These are phyloP conservation scores for Tanacetum coccineum DNA, from an alignment of 129 eudicot genomes.

Conservation along the genomic window DNA sequence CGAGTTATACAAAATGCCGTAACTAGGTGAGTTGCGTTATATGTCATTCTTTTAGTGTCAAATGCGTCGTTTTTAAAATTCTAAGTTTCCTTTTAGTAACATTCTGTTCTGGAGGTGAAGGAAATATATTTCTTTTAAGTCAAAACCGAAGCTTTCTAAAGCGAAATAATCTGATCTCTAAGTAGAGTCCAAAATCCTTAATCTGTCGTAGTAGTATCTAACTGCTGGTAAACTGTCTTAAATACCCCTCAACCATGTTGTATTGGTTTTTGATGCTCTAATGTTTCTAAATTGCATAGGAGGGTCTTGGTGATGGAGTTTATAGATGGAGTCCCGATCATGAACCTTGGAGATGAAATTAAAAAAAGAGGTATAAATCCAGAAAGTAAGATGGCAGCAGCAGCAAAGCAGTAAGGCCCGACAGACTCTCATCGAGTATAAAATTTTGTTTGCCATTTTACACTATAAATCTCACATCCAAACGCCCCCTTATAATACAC, in stretches of 20 bases:
- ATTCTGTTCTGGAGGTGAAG: too few relatives aligned
- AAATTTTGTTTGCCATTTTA: slow-evolving; percentile 11
- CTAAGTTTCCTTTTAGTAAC: background rate
- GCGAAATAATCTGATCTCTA: too few relatives aligned
- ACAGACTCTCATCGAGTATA: slow-evolving; percentile 39
- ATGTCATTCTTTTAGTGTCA: background rate
- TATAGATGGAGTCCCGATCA: slow-evolving; percentile 82
- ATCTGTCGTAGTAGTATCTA: background rate
- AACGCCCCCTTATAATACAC: too few relatives aligned
- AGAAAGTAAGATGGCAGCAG: slow-evolving; percentile 72
- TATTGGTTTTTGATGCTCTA: background rate
- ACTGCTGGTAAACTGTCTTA: slow-evolving; percentile 10
- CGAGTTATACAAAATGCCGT: slow-evolving; percentile 48
- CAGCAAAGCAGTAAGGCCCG: slow-evolving; percentile 94
- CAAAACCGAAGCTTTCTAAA: too few relatives aligned
- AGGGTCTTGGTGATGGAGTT: slow-evolving; percentile 92
- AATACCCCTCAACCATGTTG: background rate
- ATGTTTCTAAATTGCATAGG: slow-evolving; percentile 36
- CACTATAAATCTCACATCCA: too few relatives aligned
- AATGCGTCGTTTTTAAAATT: background rate
- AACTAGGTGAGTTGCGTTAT: slow-evolving; percentile 52
- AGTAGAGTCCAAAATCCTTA: too few relatives aligned
- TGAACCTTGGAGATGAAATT: slow-evolving; percentile 95
- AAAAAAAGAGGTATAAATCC: slow-evolving; percentile 86
- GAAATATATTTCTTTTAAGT: too few relatives aligned